These are phyloP conservation scores for Pelargonium nanum DNA, from an alignment of 345 rosid genomes.

Conservation along the genomic window DNA sequence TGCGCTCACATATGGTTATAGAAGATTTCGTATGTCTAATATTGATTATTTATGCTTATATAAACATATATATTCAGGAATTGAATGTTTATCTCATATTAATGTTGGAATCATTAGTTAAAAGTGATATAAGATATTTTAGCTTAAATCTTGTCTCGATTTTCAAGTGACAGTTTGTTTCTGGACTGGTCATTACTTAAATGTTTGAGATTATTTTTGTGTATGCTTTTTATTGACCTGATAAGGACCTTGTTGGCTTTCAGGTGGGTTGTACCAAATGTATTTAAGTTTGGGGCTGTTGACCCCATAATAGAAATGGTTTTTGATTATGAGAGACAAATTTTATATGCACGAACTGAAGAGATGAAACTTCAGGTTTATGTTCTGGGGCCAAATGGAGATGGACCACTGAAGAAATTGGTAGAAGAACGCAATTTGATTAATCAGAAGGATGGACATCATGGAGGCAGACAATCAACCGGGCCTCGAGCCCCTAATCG, in stretches of 20 bases:
- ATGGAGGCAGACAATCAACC: conserved; percentile 61
- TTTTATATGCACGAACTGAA: conserved; percentile 84
- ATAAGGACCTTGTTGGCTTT: conserved; percentile 14
- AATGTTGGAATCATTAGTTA: too few species aligned
- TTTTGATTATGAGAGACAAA: conserved; percentile 84
- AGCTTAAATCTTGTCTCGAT: too few species aligned
- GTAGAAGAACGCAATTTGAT: conserved; percentile 86
- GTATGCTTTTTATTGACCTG: not conserved
- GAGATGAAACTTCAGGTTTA: conserved; percentile 93
- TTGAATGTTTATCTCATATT: not conserved
- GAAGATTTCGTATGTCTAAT: not conserved
- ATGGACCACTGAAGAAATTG: conserved; percentile 76
- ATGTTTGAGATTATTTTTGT: not conserved
- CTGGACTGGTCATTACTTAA: not conserved
- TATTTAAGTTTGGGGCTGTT: conserved; percentile 89
- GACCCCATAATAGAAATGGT: conserved; percentile 90
- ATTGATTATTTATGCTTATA: not conserved
- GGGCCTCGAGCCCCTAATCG: conserved; percentile 43
- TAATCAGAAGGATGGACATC: conserved; percentile 62
- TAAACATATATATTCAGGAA: not conserved
- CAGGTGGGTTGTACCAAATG: conserved; percentile 96
- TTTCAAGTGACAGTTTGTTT: not conserved
- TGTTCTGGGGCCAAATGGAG: conserved; percentile 60
- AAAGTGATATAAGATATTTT: too few species aligned
- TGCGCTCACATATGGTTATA: not conserved